Evolutionary conservation across 2,329 filamentous ascomycete genomes (phyloP).

Genomic region (Emmonsiellopsis sp.): DNA sequence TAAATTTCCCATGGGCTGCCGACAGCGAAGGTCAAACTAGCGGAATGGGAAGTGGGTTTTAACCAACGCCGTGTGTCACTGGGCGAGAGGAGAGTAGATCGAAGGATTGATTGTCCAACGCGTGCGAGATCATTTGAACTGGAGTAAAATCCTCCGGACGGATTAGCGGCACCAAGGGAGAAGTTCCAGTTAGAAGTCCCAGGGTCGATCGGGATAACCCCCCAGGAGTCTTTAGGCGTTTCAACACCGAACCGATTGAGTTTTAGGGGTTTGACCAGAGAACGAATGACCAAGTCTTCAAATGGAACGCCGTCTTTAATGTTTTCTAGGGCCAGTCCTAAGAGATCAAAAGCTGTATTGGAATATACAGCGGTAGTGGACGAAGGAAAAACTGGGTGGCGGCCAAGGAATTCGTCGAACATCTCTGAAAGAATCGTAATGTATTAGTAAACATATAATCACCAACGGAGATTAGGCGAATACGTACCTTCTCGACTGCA

Average conservation of each 20-base stretch:
- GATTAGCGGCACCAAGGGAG: conserved; percentile 23
- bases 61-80: conserved; percentile 32
- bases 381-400: conserved; percentile 24
- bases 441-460: background rate
- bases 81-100: conserved; percentile 25
- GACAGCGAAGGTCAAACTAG: conserved; percentile 23
- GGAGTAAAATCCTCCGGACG: conserved; percentile 18
- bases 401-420: conserved; percentile 20
- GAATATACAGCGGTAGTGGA: conserved; percentile 32
- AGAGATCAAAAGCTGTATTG: conserved; percentile 31
- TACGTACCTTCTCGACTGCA: background rate
- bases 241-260: conserved; percentile 25
- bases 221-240: conserved; percentile 22
- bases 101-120: conserved; percentile 32
- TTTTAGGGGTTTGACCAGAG: conserved; percentile 24
- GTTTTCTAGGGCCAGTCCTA: conserved; percentile 28
- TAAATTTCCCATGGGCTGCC: conserved; percentile 34
- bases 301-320: conserved; percentile 26
- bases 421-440: conserved; percentile 17
- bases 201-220: conserved; percentile 27
- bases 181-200: conserved; percentile 24
- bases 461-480: background rate
- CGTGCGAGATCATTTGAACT: conserved; percentile 27
- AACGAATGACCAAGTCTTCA: conserved; percentile 21
- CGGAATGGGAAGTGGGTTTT: conserved; percentile 32